Evolutionary conservation across 1,139 yeast species (phyloP).

Genomic region (Scheffersomyces titani): DNA sequence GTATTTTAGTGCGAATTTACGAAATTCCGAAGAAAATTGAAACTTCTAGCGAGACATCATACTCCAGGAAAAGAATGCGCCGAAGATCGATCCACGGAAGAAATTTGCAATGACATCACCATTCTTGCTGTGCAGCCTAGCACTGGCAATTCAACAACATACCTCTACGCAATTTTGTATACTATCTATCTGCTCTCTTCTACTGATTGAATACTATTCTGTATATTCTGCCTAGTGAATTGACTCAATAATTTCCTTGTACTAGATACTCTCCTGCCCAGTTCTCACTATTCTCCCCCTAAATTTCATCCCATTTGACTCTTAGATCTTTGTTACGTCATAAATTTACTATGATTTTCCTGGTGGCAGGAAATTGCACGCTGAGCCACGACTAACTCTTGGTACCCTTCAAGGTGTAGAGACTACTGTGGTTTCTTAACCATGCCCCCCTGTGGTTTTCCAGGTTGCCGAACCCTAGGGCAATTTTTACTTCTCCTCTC

Average conservation of each 20-base stretch:
- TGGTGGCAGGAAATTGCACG: neutral
- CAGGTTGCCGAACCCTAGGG: neutral
- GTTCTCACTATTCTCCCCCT: no score
- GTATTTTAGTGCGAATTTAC: neutral
- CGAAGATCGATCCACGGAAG: neutral
- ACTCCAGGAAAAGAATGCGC: neutral
- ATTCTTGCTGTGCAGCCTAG: no score
- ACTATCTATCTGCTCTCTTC: no score
- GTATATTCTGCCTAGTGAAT: no score
- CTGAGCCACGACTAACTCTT: neutral
- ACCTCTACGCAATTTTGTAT: no score
- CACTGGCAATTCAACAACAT: no score
- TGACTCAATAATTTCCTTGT: no score
- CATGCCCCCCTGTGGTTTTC: neutral
- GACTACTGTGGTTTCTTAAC: neutral
- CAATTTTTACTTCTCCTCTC: neutral
- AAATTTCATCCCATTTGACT: no score
- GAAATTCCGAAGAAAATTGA: neutral
- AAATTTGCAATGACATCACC: neutral
- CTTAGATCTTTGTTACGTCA: no score
- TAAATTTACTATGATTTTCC: neutral
- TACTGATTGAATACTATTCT: no score
- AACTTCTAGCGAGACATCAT: neutral
- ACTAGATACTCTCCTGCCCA: no score
- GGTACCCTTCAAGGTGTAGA: neutral